Base-by-base conservation (phyloP, 1,284 basidiomycete species). In the Sanguinoderma infundibulare region DNA sequence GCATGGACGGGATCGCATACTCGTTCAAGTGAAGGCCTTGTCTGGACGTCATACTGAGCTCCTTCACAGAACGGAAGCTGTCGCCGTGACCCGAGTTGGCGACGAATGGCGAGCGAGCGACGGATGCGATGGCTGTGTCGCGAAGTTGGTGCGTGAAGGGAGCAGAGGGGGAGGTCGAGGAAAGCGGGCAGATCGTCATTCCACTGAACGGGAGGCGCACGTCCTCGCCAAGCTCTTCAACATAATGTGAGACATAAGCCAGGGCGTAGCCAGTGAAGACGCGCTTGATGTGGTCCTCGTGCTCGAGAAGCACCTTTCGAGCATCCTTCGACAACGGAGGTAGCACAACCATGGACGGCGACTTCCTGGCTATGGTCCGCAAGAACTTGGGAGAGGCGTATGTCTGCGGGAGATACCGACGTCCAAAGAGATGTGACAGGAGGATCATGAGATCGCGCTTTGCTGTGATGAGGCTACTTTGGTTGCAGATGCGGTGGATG, bases 71-170 rank as follows among this genome's bases (percentile, higher is more conserved):
- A 3, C 64, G 49, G 64, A 88, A 89, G 1, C 64, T 62, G 66
- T 90, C 88, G 34, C 70, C 78, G 57, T 85, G 86, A 0, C 89
- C 87, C 0, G 88, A 90, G 51, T 80, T 87, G 0, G 87, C 85
- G 8, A 86, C 84, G 66, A 89, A 90, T 2, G 77, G 67, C 2
- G 87, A 89, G 10, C 86, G 82, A 22, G 77, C 79, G 2, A 73
- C 66, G 30, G 79, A 73, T 0, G 32, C 67, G 17, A 81, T 71
- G 9, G 80, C 75, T 0, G 77, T 80, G 5, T 72, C 62, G 3
- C 70, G 68, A 26, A 88, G 75, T 44, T 78, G 69, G 36, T 70
- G 36, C 12, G 62, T 65, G 70, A 81, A 77, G 57, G 72, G 59
- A 0, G 69, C 67, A 24, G 56, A 52, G 2, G 50, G 40, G 2